Percentiles rank a stretch among this genome's conserved stretches.
Conservation (phyloP, 306 rosid genomes). For the Gynostemma pentaphyllum region DNA sequence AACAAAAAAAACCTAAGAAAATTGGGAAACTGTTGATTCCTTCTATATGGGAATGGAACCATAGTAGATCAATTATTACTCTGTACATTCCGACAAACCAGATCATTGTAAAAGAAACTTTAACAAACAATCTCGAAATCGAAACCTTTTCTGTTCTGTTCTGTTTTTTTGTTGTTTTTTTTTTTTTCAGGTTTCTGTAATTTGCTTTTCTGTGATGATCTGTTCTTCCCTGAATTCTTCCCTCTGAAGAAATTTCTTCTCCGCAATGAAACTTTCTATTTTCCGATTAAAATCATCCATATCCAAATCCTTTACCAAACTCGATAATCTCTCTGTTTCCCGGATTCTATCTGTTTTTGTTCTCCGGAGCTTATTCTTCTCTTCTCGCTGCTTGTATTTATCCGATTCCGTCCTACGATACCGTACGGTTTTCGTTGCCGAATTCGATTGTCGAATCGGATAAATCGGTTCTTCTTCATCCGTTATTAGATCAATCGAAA, state of each 20-base stretch:
- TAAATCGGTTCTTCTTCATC: too few relatives aligned
- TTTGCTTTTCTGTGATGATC: neutral
- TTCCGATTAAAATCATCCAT: conserved; percentile 51
- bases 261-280: conserved; percentile 43
- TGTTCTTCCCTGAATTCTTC: conserved; percentile 14
- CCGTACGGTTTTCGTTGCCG: neutral
- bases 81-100: neutral
- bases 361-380: conserved; percentile 19
- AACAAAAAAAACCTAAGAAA: too few relatives aligned
- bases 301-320: conserved; percentile 36
- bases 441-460: neutral
- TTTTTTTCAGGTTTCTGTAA: neutral
- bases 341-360: conserved; percentile 12
- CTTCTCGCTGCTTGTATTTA: conserved; percentile 16
- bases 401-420: conserved; percentile 46
- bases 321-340: conserved; percentile 6
- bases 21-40: neutral
- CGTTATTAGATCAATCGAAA: neutral
- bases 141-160: neutral
- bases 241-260: conserved; percentile 29
- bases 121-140: neutral
- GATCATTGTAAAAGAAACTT: neutral
- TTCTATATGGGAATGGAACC: neutral
- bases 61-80: neutral
- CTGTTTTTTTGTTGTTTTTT: neutral